A percentile compares a stretch with the other conserved stretches of the same genome.
These are phyloP conservation scores for Eudorina sp. DNA, from an alignment of 139 green algal species.

Conservation along the genomic window DNA sequence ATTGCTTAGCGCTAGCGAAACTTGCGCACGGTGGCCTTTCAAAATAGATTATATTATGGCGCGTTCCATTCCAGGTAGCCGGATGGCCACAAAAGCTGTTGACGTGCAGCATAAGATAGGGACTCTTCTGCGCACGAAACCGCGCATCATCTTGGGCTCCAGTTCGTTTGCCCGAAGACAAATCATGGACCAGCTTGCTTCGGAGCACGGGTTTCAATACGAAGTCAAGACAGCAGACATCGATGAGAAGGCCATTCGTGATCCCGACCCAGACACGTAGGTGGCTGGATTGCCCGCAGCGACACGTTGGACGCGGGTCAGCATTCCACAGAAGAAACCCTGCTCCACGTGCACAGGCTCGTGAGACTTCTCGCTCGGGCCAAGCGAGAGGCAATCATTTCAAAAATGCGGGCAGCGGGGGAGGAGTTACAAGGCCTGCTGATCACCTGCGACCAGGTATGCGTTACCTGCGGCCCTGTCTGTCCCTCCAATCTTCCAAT, in stretches of 20 bases:
- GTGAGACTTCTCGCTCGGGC: constrained; percentile 25
- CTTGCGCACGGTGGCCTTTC: too few species aligned
- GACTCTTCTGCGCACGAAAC: neutral
- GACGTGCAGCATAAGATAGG: neutral
- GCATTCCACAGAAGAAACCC: too few species aligned
- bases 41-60: too few species aligned
- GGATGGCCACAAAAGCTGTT: neutral
- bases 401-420: constrained; percentile 6
- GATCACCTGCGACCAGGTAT: constrained; percentile 43
- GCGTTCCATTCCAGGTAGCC: neutral
- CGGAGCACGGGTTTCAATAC: constrained; percentile 19
- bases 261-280: constrained; percentile 25
- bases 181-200: constrained; percentile 25
- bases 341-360: neutral
- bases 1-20: too few species aligned
- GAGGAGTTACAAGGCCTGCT: constrained; percentile 10
- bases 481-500: too few species aligned
- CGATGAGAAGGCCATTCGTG: constrained; percentile 38
- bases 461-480: too few species aligned
- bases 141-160: constrained; percentile 10
- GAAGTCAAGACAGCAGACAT: constrained; percentile 28
- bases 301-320: too few species aligned
- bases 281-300: too few species aligned
- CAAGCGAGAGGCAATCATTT: constrained; percentile 33
- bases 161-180: neutral